Evolutionary conservation across 2,329 filamentous ascomycete genomes (phyloP).

Genomic region (Xylaria sp.): DNA sequence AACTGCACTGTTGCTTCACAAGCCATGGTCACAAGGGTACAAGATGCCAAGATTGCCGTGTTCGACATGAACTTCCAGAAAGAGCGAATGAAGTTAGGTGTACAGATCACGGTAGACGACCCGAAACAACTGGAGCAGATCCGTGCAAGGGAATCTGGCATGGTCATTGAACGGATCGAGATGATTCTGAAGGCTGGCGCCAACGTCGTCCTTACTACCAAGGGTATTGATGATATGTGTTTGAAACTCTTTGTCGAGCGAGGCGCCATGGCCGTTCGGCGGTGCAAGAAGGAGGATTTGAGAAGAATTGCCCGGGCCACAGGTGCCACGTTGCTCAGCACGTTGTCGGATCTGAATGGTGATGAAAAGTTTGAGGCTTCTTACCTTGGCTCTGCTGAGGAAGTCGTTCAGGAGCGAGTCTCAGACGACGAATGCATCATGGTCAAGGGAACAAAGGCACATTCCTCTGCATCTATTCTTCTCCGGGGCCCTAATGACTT

Average conservation of each 20-base stretch:
- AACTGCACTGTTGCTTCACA: slow-evolving; percentile 99
- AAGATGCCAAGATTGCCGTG: slow-evolving; percentile 95
- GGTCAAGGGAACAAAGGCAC: slow-evolving; percentile 93
- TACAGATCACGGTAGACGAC: slow-evolving; percentile 98
- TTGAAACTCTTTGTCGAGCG: slow-evolving; percentile 95
- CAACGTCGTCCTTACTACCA: slow-evolving; percentile 96
- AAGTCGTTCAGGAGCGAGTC: slow-evolving; percentile 97
- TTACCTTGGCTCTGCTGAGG: slow-evolving; percentile 89
- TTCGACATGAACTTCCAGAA: slow-evolving; percentile 99
- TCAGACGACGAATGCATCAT: slow-evolving; percentile 99
- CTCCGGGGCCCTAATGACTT: slow-evolving; percentile 96
- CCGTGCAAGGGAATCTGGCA: slow-evolving; percentile 88
- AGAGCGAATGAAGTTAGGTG: slow-evolving; percentile 98
- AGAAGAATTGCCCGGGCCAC: slow-evolving; percentile 96
- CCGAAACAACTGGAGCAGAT: slow-evolving; percentile 98
- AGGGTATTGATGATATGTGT: slow-evolving; percentile 96
- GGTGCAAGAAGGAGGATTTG: slow-evolving; percentile 99
- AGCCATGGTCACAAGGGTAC: slow-evolving; percentile 93
- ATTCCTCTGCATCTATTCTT: slow-evolving; percentile 94
- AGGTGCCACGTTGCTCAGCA: slow-evolving; percentile 91
- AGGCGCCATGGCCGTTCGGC: slow-evolving; percentile 92
- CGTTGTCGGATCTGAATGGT: slow-evolving; percentile 94
- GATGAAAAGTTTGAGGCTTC: slow-evolving; percentile 96
- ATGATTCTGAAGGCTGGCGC: slow-evolving; percentile 98
- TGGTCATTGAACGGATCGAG: slow-evolving; percentile 92